Evolutionary conservation across 768 basidiomycete species (phyloP).

Genomic region (Calocybe indica): DNA sequence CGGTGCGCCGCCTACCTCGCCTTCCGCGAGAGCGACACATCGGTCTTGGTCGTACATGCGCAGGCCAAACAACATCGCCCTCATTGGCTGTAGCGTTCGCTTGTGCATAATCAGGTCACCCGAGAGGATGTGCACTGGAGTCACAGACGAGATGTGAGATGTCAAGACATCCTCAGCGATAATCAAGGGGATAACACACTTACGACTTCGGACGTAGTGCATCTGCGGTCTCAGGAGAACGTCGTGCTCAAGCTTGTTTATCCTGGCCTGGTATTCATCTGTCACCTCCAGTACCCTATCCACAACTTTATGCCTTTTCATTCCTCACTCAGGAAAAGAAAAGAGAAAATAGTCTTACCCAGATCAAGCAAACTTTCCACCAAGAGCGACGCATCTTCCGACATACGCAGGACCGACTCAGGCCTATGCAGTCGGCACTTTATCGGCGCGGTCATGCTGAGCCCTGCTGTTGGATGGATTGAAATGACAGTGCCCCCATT

Average conservation of each 20-base stretch:
- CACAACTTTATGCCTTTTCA: constrained; percentile 36
- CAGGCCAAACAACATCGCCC: constrained; percentile 57
- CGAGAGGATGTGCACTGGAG: constrained; percentile 63
- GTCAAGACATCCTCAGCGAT: not conserved
- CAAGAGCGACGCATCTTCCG: constrained; percentile 54
- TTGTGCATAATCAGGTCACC: constrained; percentile 70
- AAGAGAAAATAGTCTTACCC: constrained; percentile 7
- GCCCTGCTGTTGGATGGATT: constrained; percentile 39
- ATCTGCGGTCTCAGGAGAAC: constrained; percentile 55
- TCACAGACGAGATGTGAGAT: not conserved
- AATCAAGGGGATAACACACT: constrained; percentile 13
- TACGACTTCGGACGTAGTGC: constrained; percentile 51
- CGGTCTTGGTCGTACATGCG: constrained; percentile 62
- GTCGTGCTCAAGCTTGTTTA: constrained; percentile 50
- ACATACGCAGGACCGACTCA: constrained; percentile 55
- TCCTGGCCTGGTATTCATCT: constrained; percentile 59
- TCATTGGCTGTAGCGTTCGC: constrained; percentile 64
- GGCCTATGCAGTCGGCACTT: constrained; percentile 47
- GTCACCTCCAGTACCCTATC: constrained; percentile 61
- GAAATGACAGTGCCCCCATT: constrained; percentile 70
- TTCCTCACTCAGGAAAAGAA: not conserved
- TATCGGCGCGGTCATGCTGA: constrained; percentile 51
- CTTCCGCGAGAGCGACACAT: constrained; percentile 40
- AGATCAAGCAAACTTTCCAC: constrained; percentile 50
- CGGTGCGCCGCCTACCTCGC: constrained; percentile 10